A percentile compares a stretch with the other conserved stretches of the same genome.
These are phyloP conservation scores for Mycena pura DNA, from an alignment of 768 basidiomycete genomes.

Conservation along the genomic window DNA sequence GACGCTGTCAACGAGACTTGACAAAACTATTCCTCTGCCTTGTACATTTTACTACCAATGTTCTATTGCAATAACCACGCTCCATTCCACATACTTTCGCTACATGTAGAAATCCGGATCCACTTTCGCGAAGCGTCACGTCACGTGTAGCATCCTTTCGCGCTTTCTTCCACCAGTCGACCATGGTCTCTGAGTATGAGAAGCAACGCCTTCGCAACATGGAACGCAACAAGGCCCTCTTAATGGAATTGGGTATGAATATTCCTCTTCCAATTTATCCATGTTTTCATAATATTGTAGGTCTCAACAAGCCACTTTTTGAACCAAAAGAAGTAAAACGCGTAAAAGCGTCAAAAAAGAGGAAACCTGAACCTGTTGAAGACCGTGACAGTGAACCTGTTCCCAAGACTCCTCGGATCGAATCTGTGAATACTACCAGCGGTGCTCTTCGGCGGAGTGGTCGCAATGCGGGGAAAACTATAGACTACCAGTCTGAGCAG, in stretches of 20 bases:
- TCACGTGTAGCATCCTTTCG: too few species aligned
- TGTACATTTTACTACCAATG: slow-evolving; percentile 54
- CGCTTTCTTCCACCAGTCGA: too few species aligned
- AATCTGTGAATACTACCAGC: slow-evolving; percentile 26
- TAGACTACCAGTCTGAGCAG: slow-evolving; percentile 61
- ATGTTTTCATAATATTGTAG: slow-evolving; percentile 34
- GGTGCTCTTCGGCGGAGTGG: slow-evolving; percentile 63
- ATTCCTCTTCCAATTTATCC: slow-evolving; percentile 12
- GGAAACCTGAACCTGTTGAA: slow-evolving; percentile 40
- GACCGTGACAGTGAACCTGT: slow-evolving; percentile 29
- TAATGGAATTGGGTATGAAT: slow-evolving; percentile 6
- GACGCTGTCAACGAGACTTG: not conserved
- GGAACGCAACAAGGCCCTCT: slow-evolving; percentile 21
- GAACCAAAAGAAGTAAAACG: slow-evolving; percentile 51
- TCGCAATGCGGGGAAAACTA: slow-evolving; percentile 63
- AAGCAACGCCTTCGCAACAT: slow-evolving; percentile 42
- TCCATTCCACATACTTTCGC: too few species aligned
- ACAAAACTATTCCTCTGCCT: slow-evolving; percentile 45
- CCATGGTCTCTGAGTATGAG: slow-evolving; percentile 44
- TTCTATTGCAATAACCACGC: too few species aligned
- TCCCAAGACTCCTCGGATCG: slow-evolving; percentile 41
- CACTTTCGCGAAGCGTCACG: too few species aligned
- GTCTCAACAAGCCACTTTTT: slow-evolving; percentile 52
- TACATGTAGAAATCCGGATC: too few species aligned
- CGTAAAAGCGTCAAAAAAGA: slow-evolving; percentile 44